Percentiles rank a stretch among this genome's conserved stretches.
Evolutionary conservation across 176 grass and related monocot genomes (phyloP).

Genomic region (Carex parvula): DNA sequence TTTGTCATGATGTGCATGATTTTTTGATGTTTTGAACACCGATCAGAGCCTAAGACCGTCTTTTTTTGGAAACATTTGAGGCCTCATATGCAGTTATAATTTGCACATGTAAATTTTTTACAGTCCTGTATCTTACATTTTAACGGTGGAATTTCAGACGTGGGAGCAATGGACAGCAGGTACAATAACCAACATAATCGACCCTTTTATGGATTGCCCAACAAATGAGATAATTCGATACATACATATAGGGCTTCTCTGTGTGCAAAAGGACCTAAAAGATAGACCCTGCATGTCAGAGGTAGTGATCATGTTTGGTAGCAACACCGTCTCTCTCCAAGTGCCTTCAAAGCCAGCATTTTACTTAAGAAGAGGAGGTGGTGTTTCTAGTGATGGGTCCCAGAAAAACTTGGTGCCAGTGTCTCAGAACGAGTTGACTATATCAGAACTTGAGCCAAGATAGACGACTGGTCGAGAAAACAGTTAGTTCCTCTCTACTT

Average conservation of each 20-base stretch:
- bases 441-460: slow-evolving; percentile 7
- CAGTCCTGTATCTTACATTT: not conserved
- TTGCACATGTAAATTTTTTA: not conserved
- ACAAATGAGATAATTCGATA: slow-evolving; percentile 26
- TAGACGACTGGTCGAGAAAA: not conserved
- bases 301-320: slow-evolving; percentile 44
- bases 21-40: not conserved
- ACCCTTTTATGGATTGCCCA: slow-evolving; percentile 35
- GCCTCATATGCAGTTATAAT: not conserved
- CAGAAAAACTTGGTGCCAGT: not conserved
- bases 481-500: not conserved
- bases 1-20: not conserved
- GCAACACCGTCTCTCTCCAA: not conserved
- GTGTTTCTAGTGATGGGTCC: not conserved
- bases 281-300: slow-evolving; percentile 59
- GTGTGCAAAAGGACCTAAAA: slow-evolving; percentile 50
- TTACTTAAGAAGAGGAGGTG: slow-evolving; percentile 13
- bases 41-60: not conserved
- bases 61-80: not conserved
- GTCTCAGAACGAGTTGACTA: not conserved
- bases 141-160: slow-evolving; percentile 29
- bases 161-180: slow-evolving; percentile 62
- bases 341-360: slow-evolving; percentile 29
- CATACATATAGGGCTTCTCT: slow-evolving; percentile 62
- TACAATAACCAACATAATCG: slow-evolving; percentile 36